Evolutionary conservation across 257 asterid species (phyloP), one percentile per base, ranked within the genome.

Genomic region (Fraxinus cuspidata): DNA sequence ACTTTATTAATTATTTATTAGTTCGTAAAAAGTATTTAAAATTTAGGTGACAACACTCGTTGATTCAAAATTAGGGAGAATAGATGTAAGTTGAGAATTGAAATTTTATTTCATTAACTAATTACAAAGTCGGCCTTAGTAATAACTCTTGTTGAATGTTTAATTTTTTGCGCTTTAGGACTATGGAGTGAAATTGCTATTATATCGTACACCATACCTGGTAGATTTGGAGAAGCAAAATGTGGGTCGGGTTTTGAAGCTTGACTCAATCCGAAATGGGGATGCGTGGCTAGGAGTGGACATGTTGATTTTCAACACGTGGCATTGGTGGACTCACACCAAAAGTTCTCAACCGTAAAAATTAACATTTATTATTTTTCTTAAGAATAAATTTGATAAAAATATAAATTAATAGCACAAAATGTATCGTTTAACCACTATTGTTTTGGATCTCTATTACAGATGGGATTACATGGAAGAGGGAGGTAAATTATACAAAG

Each of bases 291-390:
- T 31, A 85, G 96, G 96, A 56, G 90, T 88, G 97, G 97, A 92
- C 78, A 81, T 90, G 91, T 87, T 92, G 49, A 77, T 92, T n/a
- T 92, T 92, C 77, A 90, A 92, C 73, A 70, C 96, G 2, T 92
- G 96, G 94, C 97, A 92, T 87, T 92, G 97, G 96, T 92, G 96
- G 96, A 90, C 96, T 73, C 97, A 92, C 84, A 89, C 82, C 60
- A 96, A 96, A 49, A 79, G 63, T 7, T 82, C 81, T 51, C 94
- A 92, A 85, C 73, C 89, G 97, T 94, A 88, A 9, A 9, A 88
- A 71, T 53, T 19, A 7, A 49, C 66, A 4, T 51, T 25, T 40
- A 1, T 28, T 23, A 2, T 5, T 44, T 4, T 34, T 35, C 0
- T 77, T n/a, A 27, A 10, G 63, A 32, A 44, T 29, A 60, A 4